Percentiles rank a stretch among this genome's conserved stretches.
Evolutionary conservation across 495 filamentous ascomycete species (phyloP).

Genomic region (Letharia columbiana): DNA sequence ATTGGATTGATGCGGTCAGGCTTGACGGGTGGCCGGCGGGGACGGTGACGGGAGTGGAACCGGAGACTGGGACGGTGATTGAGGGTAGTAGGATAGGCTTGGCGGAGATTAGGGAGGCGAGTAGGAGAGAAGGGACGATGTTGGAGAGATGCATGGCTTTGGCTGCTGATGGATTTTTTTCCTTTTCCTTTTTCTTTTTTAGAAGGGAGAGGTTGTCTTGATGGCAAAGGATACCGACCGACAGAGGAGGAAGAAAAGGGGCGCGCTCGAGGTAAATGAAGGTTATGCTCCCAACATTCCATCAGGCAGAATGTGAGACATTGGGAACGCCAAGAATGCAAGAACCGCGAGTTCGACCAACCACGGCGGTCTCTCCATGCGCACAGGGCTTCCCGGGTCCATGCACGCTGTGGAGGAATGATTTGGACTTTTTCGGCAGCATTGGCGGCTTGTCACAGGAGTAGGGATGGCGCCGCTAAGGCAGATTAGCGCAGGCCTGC

Average conservation of each 20-base stretch:
- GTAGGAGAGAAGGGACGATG: background rate
- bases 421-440: background rate
- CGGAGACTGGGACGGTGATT: background rate
- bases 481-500: no score
- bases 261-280: background rate
- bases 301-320: background rate
- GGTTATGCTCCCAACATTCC: background rate
- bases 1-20: background rate
- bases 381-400: background rate
- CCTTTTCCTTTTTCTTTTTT: background rate
- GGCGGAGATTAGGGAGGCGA: background rate
- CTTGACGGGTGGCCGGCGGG: background rate
- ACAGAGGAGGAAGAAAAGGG: background rate
- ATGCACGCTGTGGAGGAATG: background rate
- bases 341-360: background rate
- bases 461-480: no score
- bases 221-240: background rate
- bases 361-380: background rate
- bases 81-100: background rate
- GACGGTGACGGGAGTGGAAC: background rate
- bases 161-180: background rate
- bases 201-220: background rate
- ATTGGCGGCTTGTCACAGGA: no score
- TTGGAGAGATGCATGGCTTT: background rate
- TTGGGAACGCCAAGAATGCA: background rate